These are phyloP conservation scores for Trichoderma sp. DNA, from an alignment of 2,329 filamentous ascomycete genomes.

Conservation along the genomic window DNA sequence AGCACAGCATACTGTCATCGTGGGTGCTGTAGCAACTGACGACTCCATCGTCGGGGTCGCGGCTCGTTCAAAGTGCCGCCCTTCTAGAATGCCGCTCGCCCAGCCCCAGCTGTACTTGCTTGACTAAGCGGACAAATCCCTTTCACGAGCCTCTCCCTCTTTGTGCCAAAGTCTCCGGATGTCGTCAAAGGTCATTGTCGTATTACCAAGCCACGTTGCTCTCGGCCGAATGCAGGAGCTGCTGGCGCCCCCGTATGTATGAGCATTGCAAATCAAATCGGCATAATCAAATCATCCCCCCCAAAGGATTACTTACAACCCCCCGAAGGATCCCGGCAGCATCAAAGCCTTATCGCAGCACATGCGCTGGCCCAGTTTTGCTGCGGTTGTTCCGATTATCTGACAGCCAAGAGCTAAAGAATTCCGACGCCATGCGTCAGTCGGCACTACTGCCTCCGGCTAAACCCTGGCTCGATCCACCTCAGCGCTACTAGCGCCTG, in stretches of 20 bases:
- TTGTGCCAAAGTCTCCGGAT: neutral
- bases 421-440: neutral
- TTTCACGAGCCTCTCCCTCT: neutral
- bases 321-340: neutral
- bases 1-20: neutral
- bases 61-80: neutral
- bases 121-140: conserved; percentile 5
- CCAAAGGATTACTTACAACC: neutral
- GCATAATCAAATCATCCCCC: neutral
- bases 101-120: neutral
- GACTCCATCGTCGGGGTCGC: neutral
- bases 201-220: neutral
- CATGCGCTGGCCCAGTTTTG: neutral
- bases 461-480: neutral
- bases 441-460: neutral
- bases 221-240: neutral
- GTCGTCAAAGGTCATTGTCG: neutral
- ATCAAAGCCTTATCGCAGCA: neutral
- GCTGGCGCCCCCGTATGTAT: neutral
- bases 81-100: neutral
- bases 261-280: neutral
- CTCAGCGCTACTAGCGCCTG: neutral
- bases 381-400: neutral
- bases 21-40: neutral
- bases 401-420: neutral